Conservation (phyloP, 495 filamentous ascomycete species). For the Annulohypoxylon nitens region DNA sequence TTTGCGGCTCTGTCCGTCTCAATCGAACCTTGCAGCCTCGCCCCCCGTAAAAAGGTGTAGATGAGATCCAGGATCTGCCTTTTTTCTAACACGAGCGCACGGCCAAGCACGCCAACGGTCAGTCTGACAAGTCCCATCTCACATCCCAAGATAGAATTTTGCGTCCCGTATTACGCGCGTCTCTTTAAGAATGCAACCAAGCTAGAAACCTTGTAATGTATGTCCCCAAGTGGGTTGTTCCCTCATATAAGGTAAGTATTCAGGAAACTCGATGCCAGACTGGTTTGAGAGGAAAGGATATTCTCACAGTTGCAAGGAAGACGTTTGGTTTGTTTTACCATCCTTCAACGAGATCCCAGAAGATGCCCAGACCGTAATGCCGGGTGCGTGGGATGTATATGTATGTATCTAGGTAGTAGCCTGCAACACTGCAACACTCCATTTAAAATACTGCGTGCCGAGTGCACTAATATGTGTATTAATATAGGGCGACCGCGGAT, state of each 20-base stretch:
- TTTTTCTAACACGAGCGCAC: slow-evolving; percentile 15
- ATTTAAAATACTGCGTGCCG: slow-evolving; percentile 4
- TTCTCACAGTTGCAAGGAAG: slow-evolving; percentile 11
- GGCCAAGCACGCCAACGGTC: slow-evolving; percentile 11
- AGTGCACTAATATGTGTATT: background rate
- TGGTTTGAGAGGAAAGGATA: slow-evolving; percentile 20
- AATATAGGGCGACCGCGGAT: slow-evolving; percentile 24
- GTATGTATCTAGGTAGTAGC: no score
- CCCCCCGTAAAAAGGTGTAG: slow-evolving; percentile 27
- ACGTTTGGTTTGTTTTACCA: slow-evolving; percentile 14
- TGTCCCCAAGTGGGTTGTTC: background rate
- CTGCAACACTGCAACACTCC: background rate
- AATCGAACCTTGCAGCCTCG: slow-evolving; percentile 42
- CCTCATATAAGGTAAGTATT: background rate
- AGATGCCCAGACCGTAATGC: slow-evolving; percentile 24
- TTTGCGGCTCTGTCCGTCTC: slow-evolving; percentile 42
- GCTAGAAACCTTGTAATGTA: background rate
- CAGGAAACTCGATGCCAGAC: slow-evolving; percentile 1
- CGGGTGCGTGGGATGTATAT: slow-evolving; percentile 23
- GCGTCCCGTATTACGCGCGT: slow-evolving; percentile 25
- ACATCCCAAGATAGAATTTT: slow-evolving; percentile 18
- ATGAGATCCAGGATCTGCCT: slow-evolving; percentile 33
- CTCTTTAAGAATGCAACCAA: background rate
- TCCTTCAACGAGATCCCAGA: background rate
- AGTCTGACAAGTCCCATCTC: background rate